Percentiles rank a stretch among this genome's conserved stretches.
These are phyloP conservation scores for Dictyostelium brefeldianum DNA, from an alignment of 78 protist species.

Conservation along the genomic window DNA sequence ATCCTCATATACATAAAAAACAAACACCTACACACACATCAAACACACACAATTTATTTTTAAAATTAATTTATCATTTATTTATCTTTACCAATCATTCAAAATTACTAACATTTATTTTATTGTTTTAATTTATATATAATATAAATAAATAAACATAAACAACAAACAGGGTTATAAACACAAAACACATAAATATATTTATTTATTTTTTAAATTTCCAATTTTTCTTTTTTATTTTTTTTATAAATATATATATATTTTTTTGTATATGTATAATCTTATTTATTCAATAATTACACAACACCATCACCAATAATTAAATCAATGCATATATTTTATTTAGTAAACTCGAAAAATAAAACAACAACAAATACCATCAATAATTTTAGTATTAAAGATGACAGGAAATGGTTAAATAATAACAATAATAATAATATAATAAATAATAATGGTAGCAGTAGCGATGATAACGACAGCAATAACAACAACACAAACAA, in stretches of 20 bases:
- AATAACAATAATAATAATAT: too few relatives aligned
- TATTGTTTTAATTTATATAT: background rate
- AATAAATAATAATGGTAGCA: background rate
- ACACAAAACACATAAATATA: background rate
- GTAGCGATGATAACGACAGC: background rate
- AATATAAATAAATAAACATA: background rate
- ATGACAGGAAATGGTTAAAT: background rate
- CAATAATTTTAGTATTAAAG: background rate
- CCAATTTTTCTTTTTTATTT: background rate
- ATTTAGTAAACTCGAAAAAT: constrained; percentile 6
- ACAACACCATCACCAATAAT: too few relatives aligned
- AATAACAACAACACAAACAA: background rate
- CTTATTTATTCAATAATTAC: background rate
- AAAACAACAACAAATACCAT: background rate
- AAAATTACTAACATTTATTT: constrained; percentile 2
- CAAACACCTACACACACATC: too few relatives aligned
- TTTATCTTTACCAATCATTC: background rate
- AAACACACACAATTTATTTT: too few relatives aligned
- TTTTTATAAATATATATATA: background rate
- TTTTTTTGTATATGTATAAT: background rate
- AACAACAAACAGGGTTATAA: background rate
- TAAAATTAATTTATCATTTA: background rate
- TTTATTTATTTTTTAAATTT: background rate
- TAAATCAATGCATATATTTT: constrained; percentile 28
- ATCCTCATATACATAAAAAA: too few relatives aligned